Evolutionary conservation across 83 land plant genomes (phyloP), one percentile per base, ranked within the genome.

Genomic region (Picea mariana): DNA sequence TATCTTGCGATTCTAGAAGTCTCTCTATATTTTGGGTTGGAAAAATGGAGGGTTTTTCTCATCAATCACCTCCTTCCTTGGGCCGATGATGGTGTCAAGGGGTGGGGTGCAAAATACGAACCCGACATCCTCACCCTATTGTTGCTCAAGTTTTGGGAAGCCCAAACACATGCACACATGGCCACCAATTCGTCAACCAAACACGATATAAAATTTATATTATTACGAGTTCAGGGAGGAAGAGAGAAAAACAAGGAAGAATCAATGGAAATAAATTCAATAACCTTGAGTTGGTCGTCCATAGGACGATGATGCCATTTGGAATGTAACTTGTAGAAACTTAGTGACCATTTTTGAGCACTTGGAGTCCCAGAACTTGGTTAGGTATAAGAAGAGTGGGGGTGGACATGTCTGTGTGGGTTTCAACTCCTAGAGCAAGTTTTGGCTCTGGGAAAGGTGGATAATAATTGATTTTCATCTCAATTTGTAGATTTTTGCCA

Each of bases 241-340:
- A 34, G 38, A 34, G 8, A 7, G 9, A 47, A 42, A 42, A 42
- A 42, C 47, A 42, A 42, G 7, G 7, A 42, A 42, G 7, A 42
- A 42, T 6, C 47, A 42, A 42, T 42, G 47, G 47, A 42, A 42
- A 42, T 6, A 42, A 42, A 42, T 5, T 42, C 7, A 42, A 6
- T 42, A 42, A 42, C 97, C 95, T 94, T 89, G 59, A 92, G 64
- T 40, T 90, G 93, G 82, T 94, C 95, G 9, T 93, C 97, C 49
- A 94, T 80, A 79, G 91, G 71, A 94, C 83, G 80, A 92, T 82
- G 18, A 94, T 84, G 23, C 92, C 47, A 6, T 42, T 42, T 42
- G 47, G 47, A 42, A 42, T 42, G 7, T 42, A 42, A 42, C 7
- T 42, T 58, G 85, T 89, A 40, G 85, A 86, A 26, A 86, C 69